These are phyloP conservation scores for Tuber magnatum DNA, from an alignment of 495 filamentous ascomycete species.

Conservation along the genomic window DNA sequence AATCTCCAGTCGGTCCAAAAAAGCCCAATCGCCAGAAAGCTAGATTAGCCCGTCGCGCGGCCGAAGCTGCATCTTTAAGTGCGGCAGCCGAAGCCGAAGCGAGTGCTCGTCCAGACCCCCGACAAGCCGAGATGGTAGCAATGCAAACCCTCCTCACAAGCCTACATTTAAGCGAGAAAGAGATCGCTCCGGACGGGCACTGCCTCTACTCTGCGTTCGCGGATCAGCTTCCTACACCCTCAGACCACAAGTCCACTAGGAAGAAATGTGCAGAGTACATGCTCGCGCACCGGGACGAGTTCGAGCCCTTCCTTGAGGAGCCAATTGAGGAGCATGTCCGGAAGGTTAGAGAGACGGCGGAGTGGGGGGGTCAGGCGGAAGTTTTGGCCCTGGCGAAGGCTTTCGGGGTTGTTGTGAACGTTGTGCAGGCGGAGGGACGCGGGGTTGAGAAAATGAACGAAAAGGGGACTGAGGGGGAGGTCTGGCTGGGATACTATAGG, in stretches of 20 bases:
- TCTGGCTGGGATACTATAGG: conserved; percentile 94
- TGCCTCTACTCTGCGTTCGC: conserved; percentile 93
- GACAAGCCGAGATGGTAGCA: conserved; percentile 59
- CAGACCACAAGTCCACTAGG: conserved; percentile 51
- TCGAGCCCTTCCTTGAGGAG: conserved; percentile 73
- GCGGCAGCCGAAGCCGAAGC: conserved; percentile 67
- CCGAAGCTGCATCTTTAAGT: conserved; percentile 64
- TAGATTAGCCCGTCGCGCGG: conserved; percentile 76
- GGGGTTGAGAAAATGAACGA: conserved; percentile 62
- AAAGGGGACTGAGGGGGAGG: conserved; percentile 41
- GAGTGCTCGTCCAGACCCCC: conserved; percentile 62
- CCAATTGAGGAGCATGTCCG: conserved; percentile 63
- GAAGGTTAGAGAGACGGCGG: conserved; percentile 79
- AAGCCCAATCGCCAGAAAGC: conserved; percentile 91
- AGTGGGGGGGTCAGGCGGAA: conserved; percentile 95
- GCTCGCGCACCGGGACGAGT: conserved; percentile 48
- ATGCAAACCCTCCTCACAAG: conserved; percentile 61
- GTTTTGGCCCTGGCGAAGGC: conserved; percentile 73
- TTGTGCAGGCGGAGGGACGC: conserved; percentile 72
- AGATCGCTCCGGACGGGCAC: conserved; percentile 84
- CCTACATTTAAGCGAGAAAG: conserved; percentile 61
- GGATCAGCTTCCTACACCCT: conserved; percentile 54
- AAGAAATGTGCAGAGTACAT: conserved; percentile 55
- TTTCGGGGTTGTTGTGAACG: conserved; percentile 73
- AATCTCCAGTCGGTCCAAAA: conserved; percentile 44